Evolutionary conservation across 169 alveolate genomes (phyloP).

Genomic region (Prorocentrum cordatum): DNA sequence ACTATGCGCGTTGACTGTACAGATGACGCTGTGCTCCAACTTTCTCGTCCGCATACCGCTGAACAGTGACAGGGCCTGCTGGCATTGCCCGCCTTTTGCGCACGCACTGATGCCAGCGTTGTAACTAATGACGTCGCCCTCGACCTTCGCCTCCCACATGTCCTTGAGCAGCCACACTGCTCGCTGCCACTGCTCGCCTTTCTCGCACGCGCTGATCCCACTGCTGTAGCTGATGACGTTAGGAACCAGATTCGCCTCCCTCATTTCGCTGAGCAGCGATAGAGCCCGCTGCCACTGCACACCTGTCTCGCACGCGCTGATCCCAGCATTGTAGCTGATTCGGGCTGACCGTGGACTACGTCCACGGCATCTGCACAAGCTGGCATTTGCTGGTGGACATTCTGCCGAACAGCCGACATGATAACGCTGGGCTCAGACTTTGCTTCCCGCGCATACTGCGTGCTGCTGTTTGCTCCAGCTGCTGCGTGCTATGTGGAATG

Average conservation of each 20-base stretch:
- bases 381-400: no score
- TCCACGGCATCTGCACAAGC: no score
- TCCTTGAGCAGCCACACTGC: background rate
- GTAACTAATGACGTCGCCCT: background rate
- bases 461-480: no score
- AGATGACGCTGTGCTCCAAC: background rate
- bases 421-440: no score
- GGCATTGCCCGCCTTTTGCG: background rate
- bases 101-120: background rate
- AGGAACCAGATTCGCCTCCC: background rate
- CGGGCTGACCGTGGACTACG: no score
- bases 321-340: background rate
- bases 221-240: slow-evolving; percentile 3
- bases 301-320: slow-evolving; percentile 17
- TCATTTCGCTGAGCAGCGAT: background rate
- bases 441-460: no score
- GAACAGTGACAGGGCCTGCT: background rate
- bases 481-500: no score
- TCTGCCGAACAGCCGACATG: no score
- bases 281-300: slow-evolving; percentile 10
- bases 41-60: background rate
- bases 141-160: background rate
- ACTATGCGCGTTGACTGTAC: no score
- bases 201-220: background rate
- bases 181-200: background rate